Percentiles rank a stretch among this genome's conserved stretches.
These are phyloP conservation scores for Lactarius vividus DNA, from an alignment of 768 basidiomycete species.

Conservation along the genomic window DNA sequence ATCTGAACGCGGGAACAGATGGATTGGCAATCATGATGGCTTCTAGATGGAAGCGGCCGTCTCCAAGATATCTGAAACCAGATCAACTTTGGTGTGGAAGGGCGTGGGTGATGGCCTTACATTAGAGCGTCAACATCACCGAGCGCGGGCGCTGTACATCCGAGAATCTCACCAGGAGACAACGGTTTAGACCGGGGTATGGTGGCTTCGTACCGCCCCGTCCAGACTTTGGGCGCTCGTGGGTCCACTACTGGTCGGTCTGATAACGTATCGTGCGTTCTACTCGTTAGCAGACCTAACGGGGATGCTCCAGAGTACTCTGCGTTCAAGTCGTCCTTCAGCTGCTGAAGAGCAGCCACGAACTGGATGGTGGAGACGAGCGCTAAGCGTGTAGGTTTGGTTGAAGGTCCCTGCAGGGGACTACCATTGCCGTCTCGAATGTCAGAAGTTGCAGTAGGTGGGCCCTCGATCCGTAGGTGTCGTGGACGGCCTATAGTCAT, in stretches of 20 bases:
- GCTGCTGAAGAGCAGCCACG: constrained; percentile 83
- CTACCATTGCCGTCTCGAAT: constrained; percentile 22
- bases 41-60: constrained; percentile 97
- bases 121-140: constrained; percentile 84
- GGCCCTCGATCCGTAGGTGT: constrained; percentile 63
- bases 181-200: constrained; percentile 90
- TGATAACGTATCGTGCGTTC: constrained; percentile 4
- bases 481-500: constrained; percentile 36
- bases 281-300: constrained; percentile 26
- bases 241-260: constrained; percentile 20
- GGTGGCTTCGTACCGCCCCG: constrained; percentile 65
- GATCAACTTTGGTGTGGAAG: constrained; percentile 14
- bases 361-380: constrained; percentile 98
- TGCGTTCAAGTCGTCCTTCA: constrained; percentile 71
- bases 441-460: constrained; percentile 6
- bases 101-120: constrained; percentile 45
- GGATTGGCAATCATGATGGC: constrained; percentile 99
- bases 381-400: constrained; percentile 66
- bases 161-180: constrained; percentile 94
- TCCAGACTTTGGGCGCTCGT: constrained; percentile 40
- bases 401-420: constrained; percentile 17
- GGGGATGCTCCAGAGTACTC: constrained; percentile 35
- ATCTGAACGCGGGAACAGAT: constrained; percentile 88
- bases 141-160: constrained; percentile 90
- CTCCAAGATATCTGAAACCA: constrained; percentile 80